Base-by-base conservation (phyloP, 805 yeast species). In the Metschnikowia orientalis region DNA sequence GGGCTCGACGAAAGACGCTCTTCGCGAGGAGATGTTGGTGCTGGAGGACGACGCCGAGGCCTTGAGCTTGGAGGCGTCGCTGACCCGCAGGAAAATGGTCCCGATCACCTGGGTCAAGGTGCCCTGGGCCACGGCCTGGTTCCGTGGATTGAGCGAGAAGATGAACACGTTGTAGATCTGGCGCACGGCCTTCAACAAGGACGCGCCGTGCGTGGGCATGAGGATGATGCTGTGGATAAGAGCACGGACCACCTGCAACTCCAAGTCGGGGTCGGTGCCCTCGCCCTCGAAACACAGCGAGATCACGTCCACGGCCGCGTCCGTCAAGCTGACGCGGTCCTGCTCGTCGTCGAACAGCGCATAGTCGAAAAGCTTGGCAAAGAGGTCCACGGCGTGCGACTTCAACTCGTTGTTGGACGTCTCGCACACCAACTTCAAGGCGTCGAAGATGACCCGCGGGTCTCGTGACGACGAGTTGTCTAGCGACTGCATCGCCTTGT, bases 51-150 rank as follows among this genome's bases (percentile, higher is more conserved):
- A 33, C n/a, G 23, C 26, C 13, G 38, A 21, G 3, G 37, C 25
- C 17, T 21, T 26, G 12, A 30, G 24, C 20, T 29, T 21, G 12
- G 35, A 30, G n/a, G 56, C 44, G 27, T 63, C 69, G 24, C 53
- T 42, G 16, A 67, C 66, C 42, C 92, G 75, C 41, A 84, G 95
- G 61, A 87, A 92, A 8, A 89, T 81, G 6, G 85, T 79, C 35
- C 79, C 79, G 14, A 92, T 86, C 50, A 90, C 82, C 61, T 92
- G 99, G 3, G 94, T 85, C 44, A 92, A 69, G 6, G 92, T 82
- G 1, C 95, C 97, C 63, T 94, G 97, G 0, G 98, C 97, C 39
- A 89, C 79, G 1, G 88, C 84, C 60, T 92, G 98, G 53, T 88
- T 90, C 16, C 83, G 67, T 3, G 90, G 77, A 12, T 82, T 78